A percentile compares a stretch with the other conserved stretches of the same genome.
Evolutionary conservation across 768 basidiomycete genomes (phyloP).

Genomic region (Suillus plorans): DNA sequence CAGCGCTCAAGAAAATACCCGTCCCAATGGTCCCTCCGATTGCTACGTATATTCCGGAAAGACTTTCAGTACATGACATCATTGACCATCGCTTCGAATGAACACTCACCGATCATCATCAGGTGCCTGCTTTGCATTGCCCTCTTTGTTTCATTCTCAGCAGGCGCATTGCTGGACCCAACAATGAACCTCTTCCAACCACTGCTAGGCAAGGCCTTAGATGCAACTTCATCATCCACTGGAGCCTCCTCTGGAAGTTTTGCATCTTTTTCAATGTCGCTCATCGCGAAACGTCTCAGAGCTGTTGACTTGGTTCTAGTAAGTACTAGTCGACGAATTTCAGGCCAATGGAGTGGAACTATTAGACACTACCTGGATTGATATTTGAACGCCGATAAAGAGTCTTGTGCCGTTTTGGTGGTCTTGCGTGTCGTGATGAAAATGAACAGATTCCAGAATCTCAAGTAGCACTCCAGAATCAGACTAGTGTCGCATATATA

Average conservation of each 20-base stretch:
- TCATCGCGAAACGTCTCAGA: not conserved
- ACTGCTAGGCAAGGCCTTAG: not conserved
- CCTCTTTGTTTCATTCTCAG: slow-evolving; percentile 33
- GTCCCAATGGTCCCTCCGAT: slow-evolving; percentile 61
- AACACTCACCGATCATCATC: slow-evolving; percentile 40
- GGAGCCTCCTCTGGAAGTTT: not conserved
- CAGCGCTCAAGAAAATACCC: slow-evolving; percentile 61
- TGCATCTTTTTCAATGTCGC: slow-evolving; percentile 2
- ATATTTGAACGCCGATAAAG: too few species aligned
- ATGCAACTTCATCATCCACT: not conserved
- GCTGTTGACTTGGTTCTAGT: not conserved
- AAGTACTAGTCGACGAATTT: not conserved
- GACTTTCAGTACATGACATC: not conserved
- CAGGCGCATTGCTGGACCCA: slow-evolving; percentile 12
- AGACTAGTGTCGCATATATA: not conserved
- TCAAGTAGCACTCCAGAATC: not conserved
- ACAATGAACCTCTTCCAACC: slow-evolving; percentile 23
- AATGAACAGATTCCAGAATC: not conserved
- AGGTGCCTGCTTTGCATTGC: slow-evolving; percentile 42
- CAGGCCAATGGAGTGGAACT: not conserved
- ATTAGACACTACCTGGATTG: not conserved
- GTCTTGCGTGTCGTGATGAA: not conserved
- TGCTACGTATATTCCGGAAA: slow-evolving; percentile 28
- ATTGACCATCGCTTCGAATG: not conserved
- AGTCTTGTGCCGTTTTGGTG: not conserved